Evolutionary conservation across 306 rosid species (phyloP).

Genomic region (Canavalia gladiata): DNA sequence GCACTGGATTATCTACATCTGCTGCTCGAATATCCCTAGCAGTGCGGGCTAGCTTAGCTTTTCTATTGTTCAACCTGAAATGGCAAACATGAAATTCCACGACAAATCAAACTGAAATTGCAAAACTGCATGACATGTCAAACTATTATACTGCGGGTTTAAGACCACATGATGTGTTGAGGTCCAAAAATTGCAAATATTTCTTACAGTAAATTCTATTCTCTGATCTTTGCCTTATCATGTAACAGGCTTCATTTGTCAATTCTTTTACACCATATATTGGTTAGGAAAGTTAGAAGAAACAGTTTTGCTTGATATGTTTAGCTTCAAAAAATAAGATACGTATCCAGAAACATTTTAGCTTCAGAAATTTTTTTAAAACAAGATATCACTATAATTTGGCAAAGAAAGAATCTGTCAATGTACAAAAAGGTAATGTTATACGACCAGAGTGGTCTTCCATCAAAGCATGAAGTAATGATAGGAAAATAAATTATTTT

Average conservation of each 20-base stretch:
- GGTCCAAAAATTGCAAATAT: conserved; percentile 5
- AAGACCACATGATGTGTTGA: conserved; percentile 9
- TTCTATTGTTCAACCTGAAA: conserved; percentile 91
- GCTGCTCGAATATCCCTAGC: conserved; percentile 71
- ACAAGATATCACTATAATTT: conserved; percentile 20
- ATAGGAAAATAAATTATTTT: too few species aligned
- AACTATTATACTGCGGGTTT: conserved; percentile 24
- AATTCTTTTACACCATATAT: background rate
- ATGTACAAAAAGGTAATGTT: conserved; percentile 1
- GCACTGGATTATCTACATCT: conserved; percentile 59
- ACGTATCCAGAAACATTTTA: background rate
- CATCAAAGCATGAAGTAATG: conserved; percentile 2
- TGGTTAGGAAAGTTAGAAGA: conserved; percentile 1
- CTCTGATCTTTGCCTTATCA: background rate
- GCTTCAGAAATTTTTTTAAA: background rate
- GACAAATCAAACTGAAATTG: conserved; percentile 17
- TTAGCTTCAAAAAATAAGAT: background rate
- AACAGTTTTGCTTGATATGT: background rate
- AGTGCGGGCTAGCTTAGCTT: conserved; percentile 90
- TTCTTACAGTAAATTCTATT: background rate
- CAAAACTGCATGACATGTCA: too few species aligned
- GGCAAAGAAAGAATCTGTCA: background rate
- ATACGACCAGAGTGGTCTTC: background rate
- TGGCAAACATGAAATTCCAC: conserved; percentile 25
- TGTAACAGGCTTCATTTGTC: background rate